Evolutionary conservation across 140 eudicot species (phyloP), one percentile per base, ranked within the genome.

Genomic region (Flaveria floridana): DNA sequence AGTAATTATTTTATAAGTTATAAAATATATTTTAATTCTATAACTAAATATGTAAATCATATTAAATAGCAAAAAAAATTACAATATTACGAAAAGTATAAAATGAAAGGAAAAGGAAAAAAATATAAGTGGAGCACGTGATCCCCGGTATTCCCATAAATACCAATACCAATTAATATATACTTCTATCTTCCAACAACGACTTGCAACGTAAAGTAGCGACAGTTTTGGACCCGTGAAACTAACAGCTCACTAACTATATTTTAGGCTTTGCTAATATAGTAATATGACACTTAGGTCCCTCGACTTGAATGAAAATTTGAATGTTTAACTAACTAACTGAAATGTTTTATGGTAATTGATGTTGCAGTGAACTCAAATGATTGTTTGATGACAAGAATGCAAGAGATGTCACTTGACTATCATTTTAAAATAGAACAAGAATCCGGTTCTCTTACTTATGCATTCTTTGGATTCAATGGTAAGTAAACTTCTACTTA

Each of bases 331-430:
- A 9, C n/a, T 51, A 55, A 55, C 4, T 25, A 55, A 55, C 25
- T 42, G 48, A 42, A 7, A 42, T 51, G 66, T 59, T 23, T 21
- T 58, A 11, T 25, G 6, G 12, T 57, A 26, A 61, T 12, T 26
- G 13, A 28, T 28, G 46, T 28, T 62, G 21, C 46, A 62, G 68
- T 62, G 46, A 62, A 62, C 21, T 62, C 68, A 62, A 62, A 62
- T 62, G 68, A 62, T 62, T 62, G 68, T 2, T 62, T 62, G 7
- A 62, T 62, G 68, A 62, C 68, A 62, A 62, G 68, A 62, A 26
- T 62, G 68, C 44, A 62, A 62, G 68, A 62, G 68, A 62, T 62
- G 68, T 28, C 68, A 62, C 68, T 62, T 62, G 46, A 62, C 47
- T 62, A 62, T 2, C 68, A 62, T 28, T 62, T 62, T 21, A 62